phyloP scores from a whole-genome alignment of 2,329 filamentous ascomycete genomes.

The Alternaria sp. region DNA sequence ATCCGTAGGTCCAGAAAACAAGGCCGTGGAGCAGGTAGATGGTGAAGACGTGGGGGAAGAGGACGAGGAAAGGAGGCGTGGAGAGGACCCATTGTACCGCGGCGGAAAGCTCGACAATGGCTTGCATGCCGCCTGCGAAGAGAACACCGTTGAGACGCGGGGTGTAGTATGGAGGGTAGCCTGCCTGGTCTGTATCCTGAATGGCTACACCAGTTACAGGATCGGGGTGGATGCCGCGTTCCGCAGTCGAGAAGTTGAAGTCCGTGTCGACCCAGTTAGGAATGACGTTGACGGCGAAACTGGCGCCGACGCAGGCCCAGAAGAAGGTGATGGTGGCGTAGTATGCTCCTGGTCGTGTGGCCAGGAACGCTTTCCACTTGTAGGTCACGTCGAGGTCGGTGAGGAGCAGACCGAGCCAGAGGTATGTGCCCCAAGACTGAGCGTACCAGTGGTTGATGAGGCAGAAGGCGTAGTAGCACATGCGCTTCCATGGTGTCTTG shows the following conservation, averaged over 20 bases:
- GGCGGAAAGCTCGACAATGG: conserved; percentile 44
- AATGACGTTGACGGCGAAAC: conserved; percentile 48
- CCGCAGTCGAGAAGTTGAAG: conserved; percentile 49
- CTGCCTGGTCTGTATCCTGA: conserved; percentile 38
- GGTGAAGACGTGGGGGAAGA: conserved; percentile 59
- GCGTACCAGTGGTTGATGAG: conserved; percentile 57
- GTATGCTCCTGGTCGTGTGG: conserved; percentile 42
- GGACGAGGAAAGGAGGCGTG: conserved; percentile 46
- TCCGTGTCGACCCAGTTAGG: conserved; percentile 39
- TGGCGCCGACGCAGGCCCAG: conserved; percentile 34
- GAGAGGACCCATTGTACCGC: conserved; percentile 52
- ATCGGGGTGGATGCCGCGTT: conserved; percentile 55
- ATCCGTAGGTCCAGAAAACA: conserved; percentile 54
- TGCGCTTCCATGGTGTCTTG: conserved; percentile 56
- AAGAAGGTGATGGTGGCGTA: conserved; percentile 47
- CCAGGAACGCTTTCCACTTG: conserved; percentile 51
- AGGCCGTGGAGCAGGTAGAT: conserved; percentile 58
- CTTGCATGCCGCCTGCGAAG: conserved; percentile 49
- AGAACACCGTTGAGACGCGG: conserved; percentile 54
- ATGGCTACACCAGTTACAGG: conserved; percentile 46
- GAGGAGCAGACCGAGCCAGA: conserved; percentile 54
- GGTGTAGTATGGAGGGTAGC: conserved; percentile 53
- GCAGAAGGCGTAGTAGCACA: conserved; percentile 52
- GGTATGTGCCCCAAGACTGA: conserved; percentile 54
- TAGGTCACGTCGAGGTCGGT: conserved; percentile 57